Evolutionary conservation across 352 stramenopile species (phyloP).

Genomic region (Phytophthora macrochlamydospora): DNA sequence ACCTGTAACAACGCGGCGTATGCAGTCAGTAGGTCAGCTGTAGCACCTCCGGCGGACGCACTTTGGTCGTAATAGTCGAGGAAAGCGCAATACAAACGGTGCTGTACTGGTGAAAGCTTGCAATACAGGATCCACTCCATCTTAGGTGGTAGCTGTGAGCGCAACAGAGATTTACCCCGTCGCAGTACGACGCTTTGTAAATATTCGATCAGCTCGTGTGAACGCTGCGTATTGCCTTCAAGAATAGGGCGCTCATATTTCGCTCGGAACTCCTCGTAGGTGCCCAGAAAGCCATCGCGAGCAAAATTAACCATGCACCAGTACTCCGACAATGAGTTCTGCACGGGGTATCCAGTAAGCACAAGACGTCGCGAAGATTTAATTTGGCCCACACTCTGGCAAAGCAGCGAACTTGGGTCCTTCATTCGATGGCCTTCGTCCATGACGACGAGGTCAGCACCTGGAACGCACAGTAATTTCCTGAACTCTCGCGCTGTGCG

Average conservation of each 20-base stretch:
- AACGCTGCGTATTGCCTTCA: slow-evolving; percentile 62
- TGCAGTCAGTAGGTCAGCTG: slow-evolving; percentile 73
- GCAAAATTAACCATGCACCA: slow-evolving; percentile 93
- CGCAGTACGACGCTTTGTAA: slow-evolving; percentile 76
- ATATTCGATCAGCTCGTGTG: slow-evolving; percentile 69
- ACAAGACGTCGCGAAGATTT: slow-evolving; percentile 83
- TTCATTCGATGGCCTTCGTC: slow-evolving; percentile 91
- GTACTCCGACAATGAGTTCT: slow-evolving; percentile 95
- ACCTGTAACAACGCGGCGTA: slow-evolving; percentile 83
- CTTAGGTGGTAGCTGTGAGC: slow-evolving; percentile 80
- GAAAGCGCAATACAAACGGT: slow-evolving; percentile 81
- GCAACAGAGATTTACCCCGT: slow-evolving; percentile 66
- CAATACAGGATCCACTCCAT: slow-evolving; percentile 89
- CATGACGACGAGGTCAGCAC: slow-evolving; percentile 80
- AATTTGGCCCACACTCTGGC: slow-evolving; percentile 81
- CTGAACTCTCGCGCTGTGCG: slow-evolving; percentile 60
- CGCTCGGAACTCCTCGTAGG: slow-evolving; percentile 77
- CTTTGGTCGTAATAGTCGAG: slow-evolving; percentile 58
- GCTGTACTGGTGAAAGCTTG: slow-evolving; percentile 82
- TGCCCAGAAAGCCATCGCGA: slow-evolving; percentile 67
- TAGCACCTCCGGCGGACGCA: slow-evolving; percentile 32
- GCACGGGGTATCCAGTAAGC: slow-evolving; percentile 94
- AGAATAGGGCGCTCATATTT: slow-evolving; percentile 85
- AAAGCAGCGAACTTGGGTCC: slow-evolving; percentile 83
- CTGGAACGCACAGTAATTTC: slow-evolving; percentile 61